phyloP scores from a whole-genome alignment of 371 early-diverging fungal genomes.

The Syncephalis plumigaleata region DNA sequence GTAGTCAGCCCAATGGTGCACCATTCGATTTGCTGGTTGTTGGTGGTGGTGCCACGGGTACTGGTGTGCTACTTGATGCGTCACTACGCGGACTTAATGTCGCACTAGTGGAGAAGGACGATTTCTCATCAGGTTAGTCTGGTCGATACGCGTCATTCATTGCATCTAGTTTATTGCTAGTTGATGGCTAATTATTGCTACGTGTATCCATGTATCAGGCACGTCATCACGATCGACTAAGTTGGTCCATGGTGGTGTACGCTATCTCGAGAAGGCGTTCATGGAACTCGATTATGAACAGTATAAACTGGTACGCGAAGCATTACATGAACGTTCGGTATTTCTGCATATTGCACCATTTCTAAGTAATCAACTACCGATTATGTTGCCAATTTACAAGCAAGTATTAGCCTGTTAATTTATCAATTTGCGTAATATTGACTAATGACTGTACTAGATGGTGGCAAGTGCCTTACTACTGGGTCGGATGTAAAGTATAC shows the following conservation, averaged over 20 bases:
- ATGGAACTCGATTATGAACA: conserved; percentile 91
- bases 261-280: conserved; percentile 98
- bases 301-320: conserved; percentile 93
- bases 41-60: conserved; percentile 98
- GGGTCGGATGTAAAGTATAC: conserved; percentile 91
- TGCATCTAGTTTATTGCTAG: neutral
- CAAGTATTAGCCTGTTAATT: conserved; percentile 85
- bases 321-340: conserved; percentile 88
- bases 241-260: conserved; percentile 98
- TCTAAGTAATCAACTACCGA: conserved; percentile 84
- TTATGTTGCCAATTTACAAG: conserved; percentile 90
- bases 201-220: conserved; percentile 20
- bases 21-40: conserved; percentile 86
- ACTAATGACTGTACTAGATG: conserved; percentile 23
- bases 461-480: conserved; percentile 96
- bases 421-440: conserved; percentile 41
- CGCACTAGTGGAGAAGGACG: conserved; percentile 93
- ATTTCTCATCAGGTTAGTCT: conserved; percentile 74
- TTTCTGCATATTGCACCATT: conserved; percentile 95
- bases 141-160: neutral
- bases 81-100: conserved; percentile 92
- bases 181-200: neutral
- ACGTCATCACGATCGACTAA: conserved; percentile 97
- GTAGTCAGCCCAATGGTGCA: neutral
- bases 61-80: conserved; percentile 95